These are phyloP conservation scores for Claviceps paspali DNA, from an alignment of 2,329 filamentous ascomycete species.

Conservation along the genomic window DNA sequence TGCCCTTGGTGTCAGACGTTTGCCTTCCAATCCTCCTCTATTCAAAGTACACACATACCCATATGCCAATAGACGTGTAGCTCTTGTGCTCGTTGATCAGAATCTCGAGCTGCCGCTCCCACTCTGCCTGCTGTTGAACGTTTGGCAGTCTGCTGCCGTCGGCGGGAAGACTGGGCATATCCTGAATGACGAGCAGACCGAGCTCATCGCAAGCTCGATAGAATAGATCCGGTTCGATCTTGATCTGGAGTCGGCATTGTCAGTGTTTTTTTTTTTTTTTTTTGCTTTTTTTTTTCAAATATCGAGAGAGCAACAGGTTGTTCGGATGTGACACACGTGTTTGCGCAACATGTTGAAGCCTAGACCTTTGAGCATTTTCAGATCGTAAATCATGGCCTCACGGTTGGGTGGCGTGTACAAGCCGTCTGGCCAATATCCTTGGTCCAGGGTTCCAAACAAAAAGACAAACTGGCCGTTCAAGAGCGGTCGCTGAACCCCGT, in stretches of 20 bases:
- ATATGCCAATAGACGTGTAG: conserved; percentile 49
- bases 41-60: conserved; percentile 25
- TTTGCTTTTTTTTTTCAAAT: too few relatives aligned
- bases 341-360: conserved; percentile 60
- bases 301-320: too few relatives aligned
- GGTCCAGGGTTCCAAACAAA: conserved; percentile 52
- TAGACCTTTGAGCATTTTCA: conserved; percentile 46
- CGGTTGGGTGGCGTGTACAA: conserved; percentile 48
- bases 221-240: conserved; percentile 51
- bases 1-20: not conserved
- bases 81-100: conserved; percentile 47
- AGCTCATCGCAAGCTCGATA: conserved; percentile 53
- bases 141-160: conserved; percentile 20
- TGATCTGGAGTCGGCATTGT: conserved; percentile 30
- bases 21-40: not conserved
- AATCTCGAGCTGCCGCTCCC: conserved; percentile 45
- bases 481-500: conserved; percentile 44
- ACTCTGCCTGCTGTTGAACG: conserved; percentile 43
- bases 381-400: conserved; percentile 53
- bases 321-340: conserved; percentile 32
- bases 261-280: too few relatives aligned
- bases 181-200: conserved; percentile 52
- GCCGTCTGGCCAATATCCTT: conserved; percentile 59
- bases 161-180: conserved; percentile 48
- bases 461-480: conserved; percentile 57